phyloP scores from a whole-genome alignment of 495 filamentous ascomycete genomes.

The Podospora sp. region DNA sequence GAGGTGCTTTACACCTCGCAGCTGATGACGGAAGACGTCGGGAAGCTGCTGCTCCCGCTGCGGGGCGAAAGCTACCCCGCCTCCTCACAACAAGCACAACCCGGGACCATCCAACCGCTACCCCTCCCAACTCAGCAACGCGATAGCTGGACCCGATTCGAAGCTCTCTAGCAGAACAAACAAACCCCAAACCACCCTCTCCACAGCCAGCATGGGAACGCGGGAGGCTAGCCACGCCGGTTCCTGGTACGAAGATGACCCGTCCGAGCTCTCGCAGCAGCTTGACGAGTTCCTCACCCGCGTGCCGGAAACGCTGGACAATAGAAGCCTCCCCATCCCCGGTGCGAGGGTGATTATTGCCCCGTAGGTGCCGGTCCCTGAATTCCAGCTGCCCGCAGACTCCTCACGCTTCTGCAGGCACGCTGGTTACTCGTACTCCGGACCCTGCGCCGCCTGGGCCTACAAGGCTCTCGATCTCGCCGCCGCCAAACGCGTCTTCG shows the following conservation, averaged over 20 bases:
- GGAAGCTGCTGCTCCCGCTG: not conserved
- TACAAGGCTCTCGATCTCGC: constrained; percentile 89
- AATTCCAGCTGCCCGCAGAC: constrained; percentile 8
- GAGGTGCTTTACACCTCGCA: not conserved
- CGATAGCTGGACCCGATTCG: not conserved
- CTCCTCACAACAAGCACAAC: not conserved
- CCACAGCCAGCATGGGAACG: constrained; percentile 35
- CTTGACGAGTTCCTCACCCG: constrained; percentile 78
- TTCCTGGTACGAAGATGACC: constrained; percentile 76
- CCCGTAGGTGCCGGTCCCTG: constrained; percentile 66
- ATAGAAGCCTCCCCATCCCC: constrained; percentile 64
- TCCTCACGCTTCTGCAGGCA: constrained; percentile 59
- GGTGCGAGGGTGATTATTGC: constrained; percentile 91
- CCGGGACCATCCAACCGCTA: not conserved
- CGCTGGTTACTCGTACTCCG: constrained; percentile 95
- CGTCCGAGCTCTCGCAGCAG: constrained; percentile 62
- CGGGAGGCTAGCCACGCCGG: constrained; percentile 66
- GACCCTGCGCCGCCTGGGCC: constrained; percentile 90
- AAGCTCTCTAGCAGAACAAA: not conserved
- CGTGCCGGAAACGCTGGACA: constrained; percentile 67
- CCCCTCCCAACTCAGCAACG: not conserved
- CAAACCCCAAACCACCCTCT: not conserved
- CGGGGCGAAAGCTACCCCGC: not conserved
- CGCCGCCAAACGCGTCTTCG: constrained; percentile 81
- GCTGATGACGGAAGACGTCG: not conserved